Evolutionary conservation across 2,329 filamentous ascomycete species (phyloP).

Genomic region (Fusarium sp.): DNA sequence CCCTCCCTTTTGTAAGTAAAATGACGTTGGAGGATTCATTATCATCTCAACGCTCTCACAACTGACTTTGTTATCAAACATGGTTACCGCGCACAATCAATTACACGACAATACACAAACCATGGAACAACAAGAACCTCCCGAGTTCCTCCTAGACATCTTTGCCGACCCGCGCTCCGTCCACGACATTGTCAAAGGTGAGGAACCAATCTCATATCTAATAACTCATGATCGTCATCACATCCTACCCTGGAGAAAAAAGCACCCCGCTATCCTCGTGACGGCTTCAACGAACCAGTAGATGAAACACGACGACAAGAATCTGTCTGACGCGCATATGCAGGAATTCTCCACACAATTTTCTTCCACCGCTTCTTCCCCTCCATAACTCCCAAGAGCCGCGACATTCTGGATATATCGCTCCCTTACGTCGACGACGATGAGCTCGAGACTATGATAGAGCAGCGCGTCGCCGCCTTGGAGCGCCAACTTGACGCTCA

Average conservation of each 20-base stretch:
- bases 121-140: slow-evolving; percentile 67
- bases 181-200: slow-evolving; percentile 92
- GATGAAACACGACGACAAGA: not conserved
- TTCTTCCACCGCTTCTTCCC: slow-evolving; percentile 99
- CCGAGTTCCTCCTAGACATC: slow-evolving; percentile 92
- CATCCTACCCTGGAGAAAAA: slow-evolving; percentile 37
- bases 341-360: slow-evolving; percentile 93
- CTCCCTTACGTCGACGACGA: slow-evolving; percentile 89
- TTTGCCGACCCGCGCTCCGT: slow-evolving; percentile 91
- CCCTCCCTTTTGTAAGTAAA: slow-evolving; percentile 15
- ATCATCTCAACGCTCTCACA: slow-evolving; percentile 10
- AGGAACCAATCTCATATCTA: slow-evolving; percentile 36
- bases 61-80: slow-evolving; percentile 18
- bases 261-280: slow-evolving; percentile 26
- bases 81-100: slow-evolving; percentile 40
- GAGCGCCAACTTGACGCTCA: slow-evolving; percentile 78
- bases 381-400: slow-evolving; percentile 79
- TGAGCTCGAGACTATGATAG: slow-evolving; percentile 92
- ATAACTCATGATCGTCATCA: slow-evolving; percentile 23
- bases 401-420: slow-evolving; percentile 90
- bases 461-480: slow-evolving; percentile 82
- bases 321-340: not conserved
- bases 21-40: slow-evolving; percentile 17
- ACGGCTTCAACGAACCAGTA: slow-evolving; percentile 9
- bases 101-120: slow-evolving; percentile 29